Evolutionary conservation across 2,329 filamentous ascomycete genomes (phyloP), one percentile per base, ranked within the genome.

Genomic region (Fusarium armeniacum): DNA sequence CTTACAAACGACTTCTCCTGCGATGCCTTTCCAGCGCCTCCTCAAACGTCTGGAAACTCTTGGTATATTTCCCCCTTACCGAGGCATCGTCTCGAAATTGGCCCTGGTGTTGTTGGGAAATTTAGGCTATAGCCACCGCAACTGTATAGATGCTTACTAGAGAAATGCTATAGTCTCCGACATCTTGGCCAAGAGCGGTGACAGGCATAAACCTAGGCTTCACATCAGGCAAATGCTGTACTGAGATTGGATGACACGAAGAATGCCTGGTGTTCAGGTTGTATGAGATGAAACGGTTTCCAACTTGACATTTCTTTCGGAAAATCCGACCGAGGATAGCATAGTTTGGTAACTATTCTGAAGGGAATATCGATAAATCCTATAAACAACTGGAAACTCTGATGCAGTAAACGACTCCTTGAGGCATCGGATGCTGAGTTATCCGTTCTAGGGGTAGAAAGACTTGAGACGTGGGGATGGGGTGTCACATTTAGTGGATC

Each of bases 341-440:
- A 52, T 40, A 41, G 49, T 41, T 16, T 22, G 16, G 18, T 16
- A 2, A 40, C 1, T 24, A 0, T 26, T 3, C 12, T 22, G 11
- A 18, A 20, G 35, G 18, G 16, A 40, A 52, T 40, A 30, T 10
- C 44, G 32, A 32, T 18, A 32, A 28, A 32, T 20, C 8, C n/a
- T 46, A 30, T 32, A 46, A 46, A 46, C 44, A 46, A 46, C 13
- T 41, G 22, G 47, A 50, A 36, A 50, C 47, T 33, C 18, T n/a
- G 22, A 11, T 52, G 28, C n/a, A 20, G 28, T 46, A 32, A 46
- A 46, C 28, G n/a, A 18, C 49, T 52, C 49, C 49, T 52, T 52
- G 33, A 52, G 49, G 49, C 44, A 46, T 26, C 49, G 49, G 49
- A 52, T 52, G 24, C 15, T 52, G 18, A 20, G 24, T 40, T 52